Evolutionary conservation across 1,139 yeast genomes (phyloP).

Genomic region (Nakaseomyces sp.): DNA sequence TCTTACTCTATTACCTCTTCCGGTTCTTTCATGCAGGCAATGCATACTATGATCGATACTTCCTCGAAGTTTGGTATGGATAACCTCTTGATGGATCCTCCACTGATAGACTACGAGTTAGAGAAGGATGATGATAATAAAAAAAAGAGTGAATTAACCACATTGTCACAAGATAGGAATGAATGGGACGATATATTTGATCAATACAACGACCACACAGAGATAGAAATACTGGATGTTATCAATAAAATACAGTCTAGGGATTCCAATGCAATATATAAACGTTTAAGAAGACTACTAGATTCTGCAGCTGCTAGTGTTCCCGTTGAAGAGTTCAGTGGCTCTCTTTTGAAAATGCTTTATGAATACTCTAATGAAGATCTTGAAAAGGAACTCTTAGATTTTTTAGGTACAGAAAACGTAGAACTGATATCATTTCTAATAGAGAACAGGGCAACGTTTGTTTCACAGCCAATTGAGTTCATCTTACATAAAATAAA

Average conservation of each 20-base stretch:
- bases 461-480: slow-evolving; percentile 26
- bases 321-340: slow-evolving; percentile 26
- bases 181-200: slow-evolving; percentile 34
- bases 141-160: slow-evolving; percentile 19
- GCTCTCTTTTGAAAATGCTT: slow-evolving; percentile 26
- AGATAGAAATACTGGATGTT: slow-evolving; percentile 26
- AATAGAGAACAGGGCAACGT: slow-evolving; percentile 41
- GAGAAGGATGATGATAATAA: slow-evolving; percentile 23
- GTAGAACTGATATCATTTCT: slow-evolving; percentile 67
- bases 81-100: slow-evolving; percentile 16
- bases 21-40: slow-evolving; percentile 68
- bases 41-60: slow-evolving; percentile 53
- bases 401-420: slow-evolving; percentile 76
- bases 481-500: slow-evolving; percentile 13
- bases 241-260: slow-evolving; percentile 30
- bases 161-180: slow-evolving; percentile 29
- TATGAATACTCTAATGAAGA: slow-evolving; percentile 29
- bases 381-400: slow-evolving; percentile 61
- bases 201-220: slow-evolving; percentile 33
- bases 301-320: slow-evolving; percentile 16
- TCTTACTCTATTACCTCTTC: slow-evolving; percentile 53
- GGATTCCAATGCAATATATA: slow-evolving; percentile 30
- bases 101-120: slow-evolving; percentile 26
- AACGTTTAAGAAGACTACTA: slow-evolving; percentile 29
- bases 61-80: slow-evolving; percentile 33